Base-by-base conservation (phyloP, 2,329 filamentous ascomycete genomes). In the Cladophialophora yegresii region DNA sequence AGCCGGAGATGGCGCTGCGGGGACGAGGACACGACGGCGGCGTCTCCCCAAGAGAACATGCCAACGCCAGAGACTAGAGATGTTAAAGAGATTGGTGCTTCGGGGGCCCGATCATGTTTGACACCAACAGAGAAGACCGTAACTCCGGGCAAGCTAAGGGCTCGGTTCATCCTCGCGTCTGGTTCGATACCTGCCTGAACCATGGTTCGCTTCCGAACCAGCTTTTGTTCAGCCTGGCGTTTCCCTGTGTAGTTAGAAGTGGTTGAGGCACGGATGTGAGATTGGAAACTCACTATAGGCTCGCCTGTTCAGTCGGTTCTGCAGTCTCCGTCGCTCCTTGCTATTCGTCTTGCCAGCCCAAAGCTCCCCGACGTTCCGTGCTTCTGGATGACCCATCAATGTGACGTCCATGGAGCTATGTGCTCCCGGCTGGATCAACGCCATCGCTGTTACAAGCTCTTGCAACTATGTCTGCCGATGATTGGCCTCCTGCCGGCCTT, bases 251-350 rank as follows among this genome's bases (percentile, higher is more conserved):
- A 7, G 26, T 26, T 3, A 47, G 57, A 16, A 61, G 47, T 36
- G 20, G 5, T 12, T 7, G 26, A 33, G 32, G 22, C 20, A 1
- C 13, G 10, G 5, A n/a, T 16, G 22, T 36, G 2, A 1, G 13
- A 20, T 30, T 16, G 5, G n/a, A n/a, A 53, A 58, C 69, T 28
- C 61, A 72, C 71, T 67, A 33, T 71, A 73, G 12, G 67, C 67
- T 30, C 72, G 60, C 51, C 73, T 71, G 53, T 73, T 74, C 40
- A 71, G 58, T n/a, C 73, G 67, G 54, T 74, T 74, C 63, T 74
- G 73, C 54, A 73, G 47, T 50, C 63, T 70, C 26, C 73, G 67
- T 28, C 73, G 62, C 50, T 72, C 62, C 22, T 58, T 69, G 33
- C 62, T 69, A 58, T 72, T 63, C 16, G 69, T 68, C 4, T 71